These are phyloP conservation scores for Leishmania gerbilli DNA, from an alignment of 208 protist genomes.

Conservation along the genomic window DNA sequence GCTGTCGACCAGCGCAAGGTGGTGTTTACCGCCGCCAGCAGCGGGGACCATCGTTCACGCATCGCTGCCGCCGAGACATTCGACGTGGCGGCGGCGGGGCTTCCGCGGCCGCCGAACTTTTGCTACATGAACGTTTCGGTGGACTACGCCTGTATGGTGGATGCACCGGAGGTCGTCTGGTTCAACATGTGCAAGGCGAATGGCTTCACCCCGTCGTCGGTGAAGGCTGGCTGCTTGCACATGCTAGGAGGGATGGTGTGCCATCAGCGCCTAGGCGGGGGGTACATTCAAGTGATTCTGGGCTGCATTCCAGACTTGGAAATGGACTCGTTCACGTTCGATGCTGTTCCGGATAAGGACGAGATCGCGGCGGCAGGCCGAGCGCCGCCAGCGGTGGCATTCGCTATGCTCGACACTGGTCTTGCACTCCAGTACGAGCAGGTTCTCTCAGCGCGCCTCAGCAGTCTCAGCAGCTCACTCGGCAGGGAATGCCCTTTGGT, in stretches of 20 bases:
- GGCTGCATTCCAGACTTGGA: constrained; percentile 84
- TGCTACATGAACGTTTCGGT: constrained; percentile 83
- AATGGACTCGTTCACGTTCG: constrained; percentile 82
- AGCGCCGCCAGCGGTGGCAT: constrained; percentile 51
- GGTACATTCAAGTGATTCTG: constrained; percentile 83
- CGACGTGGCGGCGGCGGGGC: constrained; percentile 77
- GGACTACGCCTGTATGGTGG: constrained; percentile 82
- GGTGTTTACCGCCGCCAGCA: constrained; percentile 71
- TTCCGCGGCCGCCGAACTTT: constrained; percentile 83
- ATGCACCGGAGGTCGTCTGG: constrained; percentile 88
- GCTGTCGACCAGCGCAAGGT: constrained; percentile 73
- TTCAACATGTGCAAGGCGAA: constrained; percentile 79
- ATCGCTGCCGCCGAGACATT: constrained; percentile 87
- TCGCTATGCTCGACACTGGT: constrained; percentile 69
- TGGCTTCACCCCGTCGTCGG: constrained; percentile 62
- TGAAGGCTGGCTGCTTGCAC: constrained; percentile 68
- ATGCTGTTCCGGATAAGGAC: constrained; percentile 61
- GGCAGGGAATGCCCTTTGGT: constrained; percentile 50
- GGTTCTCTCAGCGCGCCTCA: constrained; percentile 59
- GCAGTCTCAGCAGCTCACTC: constrained; percentile 45
- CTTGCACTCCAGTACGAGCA: constrained; percentile 78
- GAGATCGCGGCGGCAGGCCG: constrained; percentile 50
- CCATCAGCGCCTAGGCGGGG: constrained; percentile 77
- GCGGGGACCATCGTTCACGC: constrained; percentile 78
- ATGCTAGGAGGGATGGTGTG: constrained; percentile 82